These are phyloP conservation scores for rapeseed (Brassica napus) DNA, from an alignment of 345 rosid species.

Conservation along the genomic window Da-Ae NC_063434.1:13364001-13364500, in stretches of 20 bases:
- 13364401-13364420: constrained; percentile 6
- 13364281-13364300: constrained; percentile 69
- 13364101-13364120: constrained; percentile 76
- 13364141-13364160: constrained; percentile 90
- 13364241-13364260: constrained; percentile 80
- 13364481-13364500: neutral
- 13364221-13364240: constrained; percentile 84
- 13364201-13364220: constrained; percentile 80
- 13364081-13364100: constrained; percentile 76
- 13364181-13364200: constrained; percentile 81
- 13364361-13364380: constrained; percentile 70
- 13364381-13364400: constrained; percentile 64
- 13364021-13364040: constrained; percentile 77
- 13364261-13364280: constrained; percentile 80
- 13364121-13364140: constrained; percentile 78
- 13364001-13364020: constrained; percentile 74
- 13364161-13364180: constrained; percentile 72
- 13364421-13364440: fast-evolving
- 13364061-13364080: constrained; percentile 68
- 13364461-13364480: constrained; percentile 25
- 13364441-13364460: constrained; percentile 15
- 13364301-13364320: constrained; percentile 66
- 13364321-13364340: constrained; percentile 77
- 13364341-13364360: constrained; percentile 81
- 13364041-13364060: constrained; percentile 76